Evolutionary conservation across 2,329 filamentous ascomycete genomes (phyloP).

Genomic region (Arthrobotrys pseudoclavata): DNA sequence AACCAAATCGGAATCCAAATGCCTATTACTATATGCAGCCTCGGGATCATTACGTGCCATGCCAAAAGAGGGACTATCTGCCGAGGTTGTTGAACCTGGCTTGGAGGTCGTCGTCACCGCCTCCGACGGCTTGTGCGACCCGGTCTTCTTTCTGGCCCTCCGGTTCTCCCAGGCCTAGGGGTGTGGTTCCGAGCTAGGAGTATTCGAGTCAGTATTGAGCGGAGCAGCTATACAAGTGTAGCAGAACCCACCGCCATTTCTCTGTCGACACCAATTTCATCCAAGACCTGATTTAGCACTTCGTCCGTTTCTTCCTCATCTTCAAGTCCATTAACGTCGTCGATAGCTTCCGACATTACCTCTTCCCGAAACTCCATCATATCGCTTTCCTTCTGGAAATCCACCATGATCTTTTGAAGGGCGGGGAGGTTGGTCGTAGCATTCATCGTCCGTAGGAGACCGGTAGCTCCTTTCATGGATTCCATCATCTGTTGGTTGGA

Average conservation of each 20-base stretch:
- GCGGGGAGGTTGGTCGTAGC: slow-evolving; percentile 96
- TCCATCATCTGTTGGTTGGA: slow-evolving; percentile 99
- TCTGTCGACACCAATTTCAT: slow-evolving; percentile 95
- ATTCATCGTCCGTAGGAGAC: slow-evolving; percentile 96
- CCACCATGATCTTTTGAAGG: slow-evolving; percentile 96
- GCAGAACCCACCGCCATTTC: slow-evolving; percentile 81
- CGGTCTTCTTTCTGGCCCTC: slow-evolving; percentile 79
- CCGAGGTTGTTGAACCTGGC: slow-evolving; percentile 90
- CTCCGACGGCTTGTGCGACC: slow-evolving; percentile 88
- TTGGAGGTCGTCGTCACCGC: slow-evolving; percentile 84
- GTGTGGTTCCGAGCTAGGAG: slow-evolving; percentile 87
- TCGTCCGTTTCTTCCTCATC: slow-evolving; percentile 96
- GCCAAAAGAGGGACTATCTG: slow-evolving; percentile 61
- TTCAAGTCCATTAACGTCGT: slow-evolving; percentile 90
- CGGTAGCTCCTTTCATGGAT: slow-evolving; percentile 97
- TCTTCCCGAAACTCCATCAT: slow-evolving; percentile 99
- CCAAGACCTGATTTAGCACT: slow-evolving; percentile 93
- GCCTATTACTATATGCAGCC: slow-evolving; percentile 10
- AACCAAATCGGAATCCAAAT: slow-evolving; percentile 3
- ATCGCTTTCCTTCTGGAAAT: slow-evolving; percentile 98
- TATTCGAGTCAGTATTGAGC: slow-evolving; percentile 29
- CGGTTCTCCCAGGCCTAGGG: slow-evolving; percentile 80
- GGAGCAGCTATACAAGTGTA: slow-evolving; percentile 34
- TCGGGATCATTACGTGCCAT: not conserved
- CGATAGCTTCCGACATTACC: slow-evolving; percentile 99